Percentiles rank a stretch among this genome's conserved stretches.
Conservation (phyloP, 768 basidiomycete genomes). For the Serendipita vermifera region DNA sequence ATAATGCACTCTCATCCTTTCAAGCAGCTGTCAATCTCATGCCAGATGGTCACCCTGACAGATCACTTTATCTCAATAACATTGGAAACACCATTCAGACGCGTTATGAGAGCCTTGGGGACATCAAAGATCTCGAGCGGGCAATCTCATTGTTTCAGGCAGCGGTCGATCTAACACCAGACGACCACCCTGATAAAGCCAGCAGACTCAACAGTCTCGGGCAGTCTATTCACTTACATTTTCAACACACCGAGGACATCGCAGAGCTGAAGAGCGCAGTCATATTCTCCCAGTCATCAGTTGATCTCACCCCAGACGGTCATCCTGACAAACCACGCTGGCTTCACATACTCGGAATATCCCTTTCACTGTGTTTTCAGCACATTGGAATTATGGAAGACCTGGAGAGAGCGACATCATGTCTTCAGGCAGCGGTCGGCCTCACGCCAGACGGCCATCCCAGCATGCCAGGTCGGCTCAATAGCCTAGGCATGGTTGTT, state of each 20-base stretch:
- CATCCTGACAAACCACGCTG: conserved; percentile 8
- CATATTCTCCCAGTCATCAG: background rate
- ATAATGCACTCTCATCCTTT: conserved; percentile 9
- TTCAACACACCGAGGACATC: conserved; percentile 11
- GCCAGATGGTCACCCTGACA: conserved; percentile 14
- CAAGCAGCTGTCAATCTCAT: conserved; percentile 10
- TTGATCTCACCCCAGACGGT: conserved; percentile 12
- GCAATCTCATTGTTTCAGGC: background rate
- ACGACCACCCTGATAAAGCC: conserved; percentile 11
- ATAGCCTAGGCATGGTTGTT: no score
- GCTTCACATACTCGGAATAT: conserved; percentile 12
- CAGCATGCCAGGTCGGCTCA: no score
- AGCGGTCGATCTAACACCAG: conserved; percentile 12
- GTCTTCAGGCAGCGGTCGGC: conserved; percentile 6
- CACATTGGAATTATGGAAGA: conserved; percentile 10
- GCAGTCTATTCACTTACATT: conserved; percentile 2
- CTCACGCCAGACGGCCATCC: conserved; percentile 12
- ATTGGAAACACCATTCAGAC: conserved; percentile 1
- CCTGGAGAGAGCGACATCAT: conserved; percentile 10
- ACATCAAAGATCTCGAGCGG: conserved; percentile 2
- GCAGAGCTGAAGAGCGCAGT: conserved; percentile 12
- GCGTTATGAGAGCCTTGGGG: conserved; percentile 13
- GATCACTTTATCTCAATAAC: conserved; percentile 11
- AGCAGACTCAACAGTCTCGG: conserved; percentile 11
- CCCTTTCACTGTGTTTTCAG: conserved; percentile 11